Evolutionary conservation across 2,329 filamentous ascomycete species (phyloP), one percentile per base, ranked within the genome.

Genomic region (Hypoxylon sp.): DNA sequence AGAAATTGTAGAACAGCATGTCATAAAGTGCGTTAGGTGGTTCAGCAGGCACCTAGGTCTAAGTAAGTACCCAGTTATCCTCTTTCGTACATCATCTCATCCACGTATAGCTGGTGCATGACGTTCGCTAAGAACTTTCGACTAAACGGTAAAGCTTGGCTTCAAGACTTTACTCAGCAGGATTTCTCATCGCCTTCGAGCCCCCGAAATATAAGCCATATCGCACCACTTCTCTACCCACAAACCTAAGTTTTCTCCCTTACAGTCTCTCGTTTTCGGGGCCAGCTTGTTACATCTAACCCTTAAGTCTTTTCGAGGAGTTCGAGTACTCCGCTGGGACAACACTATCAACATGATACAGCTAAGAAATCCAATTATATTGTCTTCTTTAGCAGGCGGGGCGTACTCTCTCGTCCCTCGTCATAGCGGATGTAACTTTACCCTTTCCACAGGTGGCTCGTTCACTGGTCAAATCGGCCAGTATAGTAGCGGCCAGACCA

Each of bases 401-500:
- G 71, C 72, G 17, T 68, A 70, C 48, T 75, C 74, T 8, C 70
- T 74, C 24, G 65, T 69, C 46, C 57, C 69, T 22, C 73, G 73
- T 5, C 67, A 72, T 37, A 57, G 44, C 39, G 68, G 68, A 33
- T 86, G 87, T 75, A 84, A 82, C 70, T 88, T 90, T 75, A 80
- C 82, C 61, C 72, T 90, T 37, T 82, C 79, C 13, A 84, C 86
- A 33, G 81, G 80, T 42, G 86, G 86, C 26, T 80, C 80, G 55
- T 76, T 81, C 24, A 79, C 81, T 14, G 87, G 87, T 14, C 74
- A 80, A 6, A 80, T 91, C 33, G 87, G 86, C 14, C 87, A 91
- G 74, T 83, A 91, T 44, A 73, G 64, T 62, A 87, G 90, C 77
- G 90, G 90, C 6, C 90, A 92, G 79, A 70, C 70, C 2, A 70